These are phyloP conservation scores for Pythium apleroticum DNA, from an alignment of 352 stramenopile genomes.

Conservation along the genomic window DNA sequence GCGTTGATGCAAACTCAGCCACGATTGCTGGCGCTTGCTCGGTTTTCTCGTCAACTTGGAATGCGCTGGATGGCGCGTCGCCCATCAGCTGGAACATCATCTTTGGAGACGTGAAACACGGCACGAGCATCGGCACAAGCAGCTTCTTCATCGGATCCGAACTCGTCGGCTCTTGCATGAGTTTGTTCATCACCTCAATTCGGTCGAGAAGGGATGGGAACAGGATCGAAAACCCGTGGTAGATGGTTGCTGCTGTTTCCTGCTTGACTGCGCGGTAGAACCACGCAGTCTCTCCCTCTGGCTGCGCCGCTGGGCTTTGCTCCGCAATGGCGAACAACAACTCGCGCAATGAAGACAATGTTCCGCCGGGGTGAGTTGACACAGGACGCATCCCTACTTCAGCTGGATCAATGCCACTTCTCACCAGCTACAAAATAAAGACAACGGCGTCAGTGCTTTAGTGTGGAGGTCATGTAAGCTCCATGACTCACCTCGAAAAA, in stretches of 20 bases:
- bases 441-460: not conserved
- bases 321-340: constrained; percentile 75
- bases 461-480: not conserved
- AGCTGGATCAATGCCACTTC: constrained; percentile 59
- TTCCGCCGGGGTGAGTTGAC: constrained; percentile 40
- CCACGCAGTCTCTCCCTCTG: constrained; percentile 50
- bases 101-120: constrained; percentile 79
- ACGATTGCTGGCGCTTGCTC: constrained; percentile 30
- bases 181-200: constrained; percentile 76
- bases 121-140: constrained; percentile 79
- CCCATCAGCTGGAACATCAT: constrained; percentile 84
- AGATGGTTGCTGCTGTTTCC: constrained; percentile 74
- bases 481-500: constrained; percentile 76
- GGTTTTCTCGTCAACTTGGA: constrained; percentile 7
- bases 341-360: constrained; percentile 56
- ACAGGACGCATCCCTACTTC: constrained; percentile 48
- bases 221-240: constrained; percentile 75
- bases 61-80: constrained; percentile 39
- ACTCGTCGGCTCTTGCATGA: constrained; percentile 47
- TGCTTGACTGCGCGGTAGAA: constrained; percentile 82
- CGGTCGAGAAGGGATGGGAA: constrained; percentile 81
- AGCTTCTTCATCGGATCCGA: constrained; percentile 48
- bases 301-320: constrained; percentile 30
- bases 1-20: constrained; percentile 49
- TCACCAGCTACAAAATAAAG: constrained; percentile 48